Conservation (phyloP, 306 rosid genomes). For the Vicia villosa region DNA sequence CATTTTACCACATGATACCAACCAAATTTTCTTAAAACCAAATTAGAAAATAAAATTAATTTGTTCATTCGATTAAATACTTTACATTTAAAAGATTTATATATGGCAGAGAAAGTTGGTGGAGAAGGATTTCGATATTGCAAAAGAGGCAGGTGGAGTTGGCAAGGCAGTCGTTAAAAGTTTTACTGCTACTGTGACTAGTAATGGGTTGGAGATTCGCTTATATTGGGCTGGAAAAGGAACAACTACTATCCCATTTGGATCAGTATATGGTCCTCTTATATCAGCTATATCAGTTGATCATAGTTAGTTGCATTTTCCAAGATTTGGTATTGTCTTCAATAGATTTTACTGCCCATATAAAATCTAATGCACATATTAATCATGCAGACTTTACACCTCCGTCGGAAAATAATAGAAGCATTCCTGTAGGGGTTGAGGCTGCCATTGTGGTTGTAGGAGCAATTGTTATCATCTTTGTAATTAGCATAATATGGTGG, state of each 20-base stretch:
- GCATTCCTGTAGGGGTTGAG: conserved; percentile 37
- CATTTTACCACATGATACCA: too few relatives aligned
- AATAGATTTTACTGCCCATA: not conserved
- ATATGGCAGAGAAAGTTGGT: conserved; percentile 32
- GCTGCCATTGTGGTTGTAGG: conserved; percentile 49
- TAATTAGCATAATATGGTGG: conserved; percentile 45
- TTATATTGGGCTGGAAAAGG: conserved; percentile 49
- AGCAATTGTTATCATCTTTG: conserved; percentile 32
- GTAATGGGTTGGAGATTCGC: conserved; percentile 32
- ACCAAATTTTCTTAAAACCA: conserved; percentile 20
- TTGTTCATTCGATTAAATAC: not conserved
- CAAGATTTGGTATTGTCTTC: not conserved
- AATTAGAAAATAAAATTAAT: conserved; percentile 5
- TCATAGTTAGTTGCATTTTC: conserved; percentile 8
- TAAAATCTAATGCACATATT: not conserved
- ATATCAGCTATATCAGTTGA: conserved; percentile 44
- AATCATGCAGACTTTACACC: conserved; percentile 41
- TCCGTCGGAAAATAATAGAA: conserved; percentile 21
- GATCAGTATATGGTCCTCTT: conserved; percentile 48
- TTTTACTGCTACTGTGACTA: conserved; percentile 14
- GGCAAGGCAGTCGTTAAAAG: conserved; percentile 15
- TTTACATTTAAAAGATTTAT: too few relatives aligned
- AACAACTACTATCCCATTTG: conserved; percentile 46
- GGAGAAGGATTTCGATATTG: conserved; percentile 45
- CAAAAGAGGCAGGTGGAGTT: conserved; percentile 44